Conservation (phyloP, 345 rosid genomes). For the Euphorbia lathyris region DNA sequence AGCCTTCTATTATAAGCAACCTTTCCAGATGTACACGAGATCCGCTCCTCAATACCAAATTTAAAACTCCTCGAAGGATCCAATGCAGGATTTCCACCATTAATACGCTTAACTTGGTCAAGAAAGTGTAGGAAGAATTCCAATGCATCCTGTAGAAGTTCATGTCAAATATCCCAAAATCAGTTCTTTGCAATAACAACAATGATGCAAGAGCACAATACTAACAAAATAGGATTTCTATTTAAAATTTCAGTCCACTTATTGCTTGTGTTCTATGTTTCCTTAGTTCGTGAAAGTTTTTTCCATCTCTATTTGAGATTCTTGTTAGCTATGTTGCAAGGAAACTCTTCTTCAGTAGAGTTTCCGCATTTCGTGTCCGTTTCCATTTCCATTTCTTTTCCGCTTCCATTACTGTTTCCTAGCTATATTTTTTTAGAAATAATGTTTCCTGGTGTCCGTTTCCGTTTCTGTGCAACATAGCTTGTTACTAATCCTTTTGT, state of each 20-base stretch:
- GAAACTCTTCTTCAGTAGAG: too few species aligned
- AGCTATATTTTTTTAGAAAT: too few species aligned
- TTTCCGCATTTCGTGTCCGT: too few species aligned
- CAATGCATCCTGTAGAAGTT: slow-evolving; percentile 76
- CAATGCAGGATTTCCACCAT: slow-evolving; percentile 50
- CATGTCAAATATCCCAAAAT: slow-evolving; percentile 1
- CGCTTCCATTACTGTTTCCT: too few species aligned
- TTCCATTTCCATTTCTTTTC: too few species aligned
- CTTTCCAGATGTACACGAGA: slow-evolving; percentile 86
- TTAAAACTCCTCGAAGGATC: slow-evolving; percentile 91
- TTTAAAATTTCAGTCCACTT: neutral
- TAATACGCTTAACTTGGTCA: slow-evolving; percentile 86
- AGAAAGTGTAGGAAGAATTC: slow-evolving; percentile 91
- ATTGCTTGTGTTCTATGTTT: neutral
- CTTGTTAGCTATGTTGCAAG: too few species aligned
- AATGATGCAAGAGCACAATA: neutral
- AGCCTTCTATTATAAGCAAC: slow-evolving; percentile 85
- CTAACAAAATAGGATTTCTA: neutral
- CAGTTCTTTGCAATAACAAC: neutral
- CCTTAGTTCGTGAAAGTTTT: neutral
- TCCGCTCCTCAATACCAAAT: slow-evolving; percentile 96
- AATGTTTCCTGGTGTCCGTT: too few species aligned
- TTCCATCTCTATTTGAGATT: neutral
- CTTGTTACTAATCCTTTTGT: too few species aligned
- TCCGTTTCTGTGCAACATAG: too few species aligned